Base-by-base conservation (phyloP, 345 rosid genomes). In the Kandelia obovata region DNA sequence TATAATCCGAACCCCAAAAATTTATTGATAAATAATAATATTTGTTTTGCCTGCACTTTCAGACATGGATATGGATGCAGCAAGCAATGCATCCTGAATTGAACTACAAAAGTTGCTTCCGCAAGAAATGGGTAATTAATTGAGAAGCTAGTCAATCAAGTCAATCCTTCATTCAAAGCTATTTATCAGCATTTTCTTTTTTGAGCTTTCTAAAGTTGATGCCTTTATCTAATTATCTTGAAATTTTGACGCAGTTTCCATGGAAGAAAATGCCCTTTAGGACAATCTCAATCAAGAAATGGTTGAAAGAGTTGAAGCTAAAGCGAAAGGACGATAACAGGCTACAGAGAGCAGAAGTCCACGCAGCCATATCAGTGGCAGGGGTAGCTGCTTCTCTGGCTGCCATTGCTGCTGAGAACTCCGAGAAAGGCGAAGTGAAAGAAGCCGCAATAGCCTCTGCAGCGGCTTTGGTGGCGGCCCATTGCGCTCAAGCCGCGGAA, bases 41-140 rank as follows among this genome's bases (percentile, higher is more conserved):
- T 53, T 39, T 32, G 39, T 46, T 13, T 25, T 31, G 2, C 64
- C 4, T 30, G 27, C 23, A 5, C 65, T 23, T 75, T 71, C 85
- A 95, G 99, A 91, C 99, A 65, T 95, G 99, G 96, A 88, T 95
- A 79, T 91, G 92, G 96, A 95, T 92, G 97, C 97, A 95, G 69
- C 99, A 95, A 83, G 96, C 93, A 19, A 88, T 95, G 96, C 99
- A 95, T 71, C 97, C 96, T 16, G 97, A 95, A 62, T 55, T 95
- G 73, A 89, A 91, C 69, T 95, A 95, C 82, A 83, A 72, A 78
- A 86, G 89, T 79, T 88, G 85, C 64, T 88, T 90, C 77, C 76
- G 85, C 69, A 95, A 83, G 84, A 95, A 88, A 80, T 88, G 91
- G 90, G 96, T 95, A 81, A 5, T 57, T 58, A 13, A 20, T 46